phyloP scores from a whole-genome alignment of 257 asterid species.

The Nicotiana undulata region DNA sequence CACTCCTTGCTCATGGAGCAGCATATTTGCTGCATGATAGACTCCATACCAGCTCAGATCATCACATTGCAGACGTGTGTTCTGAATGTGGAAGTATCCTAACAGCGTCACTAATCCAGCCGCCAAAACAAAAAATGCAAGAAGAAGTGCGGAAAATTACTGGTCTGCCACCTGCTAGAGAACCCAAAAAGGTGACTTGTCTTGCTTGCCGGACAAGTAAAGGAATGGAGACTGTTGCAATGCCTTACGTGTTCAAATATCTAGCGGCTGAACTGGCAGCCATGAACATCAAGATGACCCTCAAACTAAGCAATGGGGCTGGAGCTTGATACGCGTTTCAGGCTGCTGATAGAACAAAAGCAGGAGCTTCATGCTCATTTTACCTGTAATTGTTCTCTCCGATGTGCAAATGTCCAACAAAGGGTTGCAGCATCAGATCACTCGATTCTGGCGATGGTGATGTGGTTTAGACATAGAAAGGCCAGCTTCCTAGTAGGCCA shows the following conservation, averaged over 20 bases:
- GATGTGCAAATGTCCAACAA: neutral
- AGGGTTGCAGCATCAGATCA: neutral
- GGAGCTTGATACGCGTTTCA: constrained; percentile 27
- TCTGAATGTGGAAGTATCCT: constrained; percentile 81
- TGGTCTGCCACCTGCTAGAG: constrained; percentile 51
- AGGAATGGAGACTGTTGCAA: constrained; percentile 95
- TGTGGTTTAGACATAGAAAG: neutral
- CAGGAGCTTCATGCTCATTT: neutral
- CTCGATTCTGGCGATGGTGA: neutral
- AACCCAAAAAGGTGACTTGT: constrained; percentile 58
- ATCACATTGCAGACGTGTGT: constrained; percentile 89
- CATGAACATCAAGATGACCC: constrained; percentile 85
- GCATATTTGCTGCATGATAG: constrained; percentile 89
- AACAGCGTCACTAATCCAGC: constrained; percentile 53
- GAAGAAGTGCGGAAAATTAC: constrained; percentile 15
- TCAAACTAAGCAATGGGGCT: constrained; percentile 49
- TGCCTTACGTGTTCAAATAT: constrained; percentile 91
- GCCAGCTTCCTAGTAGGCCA: neutral
- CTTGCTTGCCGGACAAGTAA: constrained; percentile 64
- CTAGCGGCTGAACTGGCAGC: constrained; percentile 92
- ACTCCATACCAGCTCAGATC: constrained; percentile 86
- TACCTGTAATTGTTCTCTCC: neutral
- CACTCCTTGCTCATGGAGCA: constrained; percentile 95
- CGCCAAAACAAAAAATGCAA: constrained; percentile 35
- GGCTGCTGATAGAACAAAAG: neutral